Conservation (phyloP, 495 filamentous ascomycete genomes). For the Aspergillus baeticus region DNA sequence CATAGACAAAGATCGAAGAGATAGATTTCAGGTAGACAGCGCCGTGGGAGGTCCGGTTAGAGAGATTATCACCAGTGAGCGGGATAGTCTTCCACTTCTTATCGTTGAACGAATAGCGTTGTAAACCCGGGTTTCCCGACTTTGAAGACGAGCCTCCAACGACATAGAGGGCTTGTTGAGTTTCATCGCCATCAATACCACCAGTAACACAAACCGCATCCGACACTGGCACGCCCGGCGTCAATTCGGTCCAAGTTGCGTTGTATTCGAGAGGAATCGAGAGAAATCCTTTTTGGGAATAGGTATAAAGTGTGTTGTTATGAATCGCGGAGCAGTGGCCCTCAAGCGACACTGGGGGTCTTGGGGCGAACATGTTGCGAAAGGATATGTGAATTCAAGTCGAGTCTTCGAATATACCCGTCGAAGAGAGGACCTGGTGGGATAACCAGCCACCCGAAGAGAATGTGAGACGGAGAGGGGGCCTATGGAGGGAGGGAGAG, state of each 20-base stretch:
- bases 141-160: slow-evolving; percentile 69
- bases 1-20: slow-evolving; percentile 77
- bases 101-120: slow-evolving; percentile 76
- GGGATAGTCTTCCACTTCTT: slow-evolving; percentile 70
- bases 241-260: slow-evolving; percentile 65
- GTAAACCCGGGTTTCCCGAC: slow-evolving; percentile 69
- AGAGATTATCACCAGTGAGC: slow-evolving; percentile 47
- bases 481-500: not conserved
- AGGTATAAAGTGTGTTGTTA: slow-evolving; percentile 83
- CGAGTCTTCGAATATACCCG: slow-evolving; percentile 30
- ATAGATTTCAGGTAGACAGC: slow-evolving; percentile 71
- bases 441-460: slow-evolving; percentile 31
- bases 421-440: slow-evolving; percentile 25
- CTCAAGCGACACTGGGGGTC: slow-evolving; percentile 62
- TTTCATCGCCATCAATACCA: slow-evolving; percentile 49
- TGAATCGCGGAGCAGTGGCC: slow-evolving; percentile 81
- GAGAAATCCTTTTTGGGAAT: slow-evolving; percentile 72
- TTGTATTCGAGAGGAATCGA: slow-evolving; percentile 67
- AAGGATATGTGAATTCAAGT: slow-evolving; percentile 6
- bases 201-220: slow-evolving; percentile 76
- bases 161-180: slow-evolving; percentile 70
- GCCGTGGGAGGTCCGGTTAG: slow-evolving; percentile 70
- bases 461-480: slow-evolving; percentile 15
- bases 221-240: slow-evolving; percentile 63
- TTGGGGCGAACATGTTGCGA: slow-evolving; percentile 59